Evolutionary conservation across 768 basidiomycete genomes (phyloP), one percentile per base, ranked within the genome.

Genomic region (Boletus rufocinnamomeus): DNA sequence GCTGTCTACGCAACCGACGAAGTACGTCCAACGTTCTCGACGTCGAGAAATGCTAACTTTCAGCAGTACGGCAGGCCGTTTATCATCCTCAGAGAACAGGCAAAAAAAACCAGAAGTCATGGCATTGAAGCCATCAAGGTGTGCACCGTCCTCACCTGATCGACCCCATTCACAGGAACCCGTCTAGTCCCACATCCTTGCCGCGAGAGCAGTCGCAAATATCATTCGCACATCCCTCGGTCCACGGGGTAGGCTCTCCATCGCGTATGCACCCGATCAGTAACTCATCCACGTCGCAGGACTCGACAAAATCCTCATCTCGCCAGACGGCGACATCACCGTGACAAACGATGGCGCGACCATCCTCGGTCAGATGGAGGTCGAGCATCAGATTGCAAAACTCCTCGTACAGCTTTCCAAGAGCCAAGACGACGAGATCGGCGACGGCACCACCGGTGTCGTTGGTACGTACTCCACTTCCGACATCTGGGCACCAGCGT

Each of bases 271-370:
- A 37, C 56, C n/a, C 60, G 51, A 58, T 59, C 64, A 58, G 58
- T 50, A 37, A 48, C 65, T 14, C 54, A 61, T 35, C 38, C 50
- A 16, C 21, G n/a, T 19, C 6, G 8, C 61, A 96, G 94, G 96
- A 45, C 84, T 98, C 50, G 93, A 95, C 80, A 95, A 95, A 83
- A 93, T 95, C 68, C 83, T 95, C 66, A 93, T 95, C 65, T 93
- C 92, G 30, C 88, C 95, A 23, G 97, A 98, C 79, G 97, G 97
- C 50, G 97, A 99, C 68, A 98, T 99, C 69, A 98, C 95, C 34
- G 96, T 98, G 38, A 98, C 97, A 16, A 99, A 99, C 76, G 97
- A 99, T 75, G 97, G 97, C 50, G 97, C 97, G 7, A 99, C 97
- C 25, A 99, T 99, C 66, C 80, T 99, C 56, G 86, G 94, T 25